Evolutionary conservation across 73 alveolate species (phyloP), one percentile per base, ranked within the genome.

Genomic region (Durusdinium trenchii): DNA sequence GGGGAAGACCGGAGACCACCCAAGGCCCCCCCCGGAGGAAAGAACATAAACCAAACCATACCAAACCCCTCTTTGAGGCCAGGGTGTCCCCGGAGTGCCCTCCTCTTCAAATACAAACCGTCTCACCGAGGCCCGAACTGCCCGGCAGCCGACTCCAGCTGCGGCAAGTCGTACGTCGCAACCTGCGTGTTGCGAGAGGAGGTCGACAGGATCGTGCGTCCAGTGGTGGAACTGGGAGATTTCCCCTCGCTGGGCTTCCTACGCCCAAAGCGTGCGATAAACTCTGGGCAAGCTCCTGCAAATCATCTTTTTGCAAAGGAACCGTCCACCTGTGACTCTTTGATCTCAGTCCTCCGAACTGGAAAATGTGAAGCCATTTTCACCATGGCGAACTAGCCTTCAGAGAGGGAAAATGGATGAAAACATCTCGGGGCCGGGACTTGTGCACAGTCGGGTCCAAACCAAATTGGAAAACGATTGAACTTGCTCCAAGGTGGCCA

Each of bases 371-470:
- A 91, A 69, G 30, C 98, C 98, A 38, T 91, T 91, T 76, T 91
- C 98, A 28, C 98, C 98, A 91, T 91, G 98, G 52, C 20, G 98
- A 43, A 91, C 98, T 47, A 91, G 89, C 98, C 98, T 91, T 35
- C n/a, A n/a, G n/a, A 36, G 38, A 32, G 32, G 32, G 83, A 23
- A 71, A 28, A 6, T n/a, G 32, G 40, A 28, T 18, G 48, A 62
- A 1, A 71, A 28, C 83, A 71, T 46, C 16, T 26, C 6, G 20
- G 5, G 20, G 35, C 38, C n/a, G n/a, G n/a, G n/a, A n/a, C n/a
- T n/a, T n/a, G n/a, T n/a, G n/a, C n/a, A n/a, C n/a, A n/a, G n/a
- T n/a, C n/a, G n/a, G n/a, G n/a, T n/a, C n/a, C n/a, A n/a, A n/a
- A n/a, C n/a, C n/a, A n/a, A n/a, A n/a, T n/a, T n/a, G n/a, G n/a